Evolutionary conservation across 176 grass and related monocot genomes (phyloP).

Genomic region (Thalia dealbata): DNA sequence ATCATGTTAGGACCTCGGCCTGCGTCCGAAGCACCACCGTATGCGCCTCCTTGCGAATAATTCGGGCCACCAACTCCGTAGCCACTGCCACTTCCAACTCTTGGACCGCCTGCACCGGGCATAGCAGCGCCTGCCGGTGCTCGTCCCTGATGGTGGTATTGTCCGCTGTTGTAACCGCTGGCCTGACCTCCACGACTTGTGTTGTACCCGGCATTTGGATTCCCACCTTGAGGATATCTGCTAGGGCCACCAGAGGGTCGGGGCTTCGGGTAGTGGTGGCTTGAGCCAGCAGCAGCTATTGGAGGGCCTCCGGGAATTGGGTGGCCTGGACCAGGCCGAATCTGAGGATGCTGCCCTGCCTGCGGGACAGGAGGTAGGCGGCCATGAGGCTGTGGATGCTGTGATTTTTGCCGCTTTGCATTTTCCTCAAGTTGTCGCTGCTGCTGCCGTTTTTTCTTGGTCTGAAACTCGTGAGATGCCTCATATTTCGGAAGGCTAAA

Average conservation of each 20-base stretch:
- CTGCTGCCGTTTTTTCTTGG: conserved; percentile 88
- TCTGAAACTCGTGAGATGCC: conserved; percentile 83
- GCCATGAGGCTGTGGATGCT: conserved; percentile 64
- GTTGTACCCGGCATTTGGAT: conserved; percentile 43
- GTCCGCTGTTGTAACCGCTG: conserved; percentile 48
- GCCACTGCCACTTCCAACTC: conserved; percentile 29
- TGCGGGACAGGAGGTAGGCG: conserved; percentile 78
- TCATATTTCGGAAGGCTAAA: conserved; percentile 81
- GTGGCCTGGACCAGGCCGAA: conserved; percentile 43
- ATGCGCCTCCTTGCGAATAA: conserved; percentile 45
- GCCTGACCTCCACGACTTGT: conserved; percentile 59
- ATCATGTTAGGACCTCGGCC: conserved; percentile 46
- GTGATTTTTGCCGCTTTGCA: conserved; percentile 66
- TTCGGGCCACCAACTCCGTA: conserved; percentile 52
- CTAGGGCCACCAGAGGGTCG: conserved; percentile 50
- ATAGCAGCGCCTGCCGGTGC: conserved; percentile 41
- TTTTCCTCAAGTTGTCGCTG: conserved; percentile 78
- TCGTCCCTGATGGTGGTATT: conserved; percentile 55
- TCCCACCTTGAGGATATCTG: conserved; percentile 56
- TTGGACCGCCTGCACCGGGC: conserved; percentile 30
- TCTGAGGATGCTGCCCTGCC: conserved; percentile 47
- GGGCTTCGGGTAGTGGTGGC: conserved; percentile 73
- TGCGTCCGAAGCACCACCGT: conserved; percentile 49
- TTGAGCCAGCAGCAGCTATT: conserved; percentile 41
- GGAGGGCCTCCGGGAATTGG: conserved; percentile 48